Evolutionary conservation across 768 basidiomycete species (phyloP).

Genomic region (Leucosporidium scottii): DNA sequence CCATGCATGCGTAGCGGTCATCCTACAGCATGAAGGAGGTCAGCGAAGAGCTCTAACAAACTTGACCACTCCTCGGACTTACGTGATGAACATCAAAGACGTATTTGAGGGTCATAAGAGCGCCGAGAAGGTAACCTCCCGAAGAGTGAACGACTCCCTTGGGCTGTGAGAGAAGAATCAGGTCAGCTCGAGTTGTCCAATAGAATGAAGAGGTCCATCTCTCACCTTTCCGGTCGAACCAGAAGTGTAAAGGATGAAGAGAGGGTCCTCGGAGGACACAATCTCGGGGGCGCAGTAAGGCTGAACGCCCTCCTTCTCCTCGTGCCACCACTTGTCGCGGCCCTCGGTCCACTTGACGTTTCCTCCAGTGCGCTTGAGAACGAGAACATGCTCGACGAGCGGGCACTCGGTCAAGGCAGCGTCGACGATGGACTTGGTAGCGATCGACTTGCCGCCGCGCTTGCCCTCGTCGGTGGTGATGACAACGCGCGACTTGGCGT

Average conservation of each 20-base stretch:
- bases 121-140: conserved; percentile 74
- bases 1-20: conserved; percentile 95
- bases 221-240: conserved; percentile 31
- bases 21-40: conserved; percentile 42
- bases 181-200: conserved; percentile 38
- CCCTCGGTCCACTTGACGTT: conserved; percentile 72
- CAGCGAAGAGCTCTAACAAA: too few relatives aligned
- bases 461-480: conserved; percentile 93
- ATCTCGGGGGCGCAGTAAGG: conserved; percentile 80
- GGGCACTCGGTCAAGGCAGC: conserved; percentile 79
- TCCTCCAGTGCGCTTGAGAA: conserved; percentile 78
- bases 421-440: conserved; percentile 89
- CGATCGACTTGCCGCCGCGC: conserved; percentile 89
- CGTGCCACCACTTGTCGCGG: conserved; percentile 94
- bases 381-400: conserved; percentile 78
- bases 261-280: conserved; percentile 87
- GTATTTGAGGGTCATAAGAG: conserved; percentile 87
- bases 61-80: background rate
- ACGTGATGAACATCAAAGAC: conserved; percentile 90
- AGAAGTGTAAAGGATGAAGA: conserved; percentile 88
- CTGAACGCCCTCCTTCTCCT: conserved; percentile 74
- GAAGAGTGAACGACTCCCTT: conserved; percentile 76
- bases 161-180: conserved; percentile 84
- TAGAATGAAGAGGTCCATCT: background rate
- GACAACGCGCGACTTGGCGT: conserved; percentile 82